phyloP scores from a whole-genome alignment of 1,284 basidiomycete species.

The Sporisorium reilianum region DNA sequence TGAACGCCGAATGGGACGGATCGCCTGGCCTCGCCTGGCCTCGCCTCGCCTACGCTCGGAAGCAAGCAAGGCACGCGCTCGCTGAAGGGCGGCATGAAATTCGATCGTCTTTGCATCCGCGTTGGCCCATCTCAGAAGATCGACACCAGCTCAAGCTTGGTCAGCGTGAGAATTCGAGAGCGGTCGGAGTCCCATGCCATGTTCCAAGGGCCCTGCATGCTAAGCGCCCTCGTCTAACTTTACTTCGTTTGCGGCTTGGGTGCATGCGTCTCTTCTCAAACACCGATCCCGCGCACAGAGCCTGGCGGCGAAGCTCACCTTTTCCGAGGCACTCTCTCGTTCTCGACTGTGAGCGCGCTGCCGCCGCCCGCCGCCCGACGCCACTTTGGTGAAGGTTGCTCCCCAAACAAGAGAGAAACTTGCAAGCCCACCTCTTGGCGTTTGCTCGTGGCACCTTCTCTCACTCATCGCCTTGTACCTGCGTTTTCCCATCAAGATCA shows the following conservation, averaged over 20 bases:
- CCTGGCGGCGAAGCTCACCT: constrained; percentile 1
- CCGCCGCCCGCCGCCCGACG: too few relatives aligned
- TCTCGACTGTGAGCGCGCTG: constrained; percentile 13
- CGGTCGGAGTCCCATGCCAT: background rate
- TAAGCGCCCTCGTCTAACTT: background rate
- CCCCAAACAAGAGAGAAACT: constrained; percentile 1
- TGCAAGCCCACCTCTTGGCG: background rate
- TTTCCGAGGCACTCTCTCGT: constrained; percentile 20
- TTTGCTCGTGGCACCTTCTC: background rate
- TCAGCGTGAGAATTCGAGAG: background rate
- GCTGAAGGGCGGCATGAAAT: background rate
- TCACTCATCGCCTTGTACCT: background rate
- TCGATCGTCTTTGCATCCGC: constrained; percentile 2
- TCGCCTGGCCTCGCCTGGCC: too few relatives aligned
- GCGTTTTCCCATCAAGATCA: background rate
- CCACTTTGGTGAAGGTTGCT: constrained; percentile 21
- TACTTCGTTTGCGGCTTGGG: background rate
- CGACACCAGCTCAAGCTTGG: background rate
- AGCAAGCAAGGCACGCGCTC: too few relatives aligned
- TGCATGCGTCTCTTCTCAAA: background rate
- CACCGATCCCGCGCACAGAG: background rate
- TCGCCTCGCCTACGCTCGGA: too few relatives aligned
- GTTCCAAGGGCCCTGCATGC: background rate
- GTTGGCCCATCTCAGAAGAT: background rate
- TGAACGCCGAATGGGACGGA: background rate